Evolutionary conservation across 2,329 filamentous ascomycete genomes (phyloP), one percentile per base, ranked within the genome.

Genomic region (Microascus cirrosus): DNA sequence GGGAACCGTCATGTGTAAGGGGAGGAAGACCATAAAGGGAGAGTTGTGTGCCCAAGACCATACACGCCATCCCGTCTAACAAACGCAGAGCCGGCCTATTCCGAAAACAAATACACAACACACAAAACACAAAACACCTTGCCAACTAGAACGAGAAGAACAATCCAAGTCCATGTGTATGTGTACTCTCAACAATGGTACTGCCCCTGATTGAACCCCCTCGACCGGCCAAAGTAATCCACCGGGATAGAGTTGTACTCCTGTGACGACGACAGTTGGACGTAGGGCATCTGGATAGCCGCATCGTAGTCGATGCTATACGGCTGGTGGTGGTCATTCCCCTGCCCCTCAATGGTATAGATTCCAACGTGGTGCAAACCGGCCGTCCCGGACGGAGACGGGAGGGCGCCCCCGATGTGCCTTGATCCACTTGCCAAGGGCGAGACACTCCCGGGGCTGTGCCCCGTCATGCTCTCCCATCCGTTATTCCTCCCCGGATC

Each of bases 291-390:
- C 6, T 42, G 45, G 15, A 53, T 52, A 32, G 48, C 11, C 11
- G 45, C 13, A 11, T 57, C 55, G 34, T 57, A 57, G 15, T 53
- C 48, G 28, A 51, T 57, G 5, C 34, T 48, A n/a, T 57, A 57
- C 20, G 45, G 45, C n/a, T n/a, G 24, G 12, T 50, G 45, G n/a
- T 50, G 20, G 45, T 20, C 22, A 20, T 20, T 50, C 3, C 20
- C 3, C 3, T 22, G 45, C 20, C 45, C 45, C 1, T 50, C 45
- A 22, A 50, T 8, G 34, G 39, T n/a, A 15, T 34, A 56, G 10
- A 25, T 25, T 7, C 42, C 55, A 6, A 51, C 39, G 18, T 45
- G 55, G 50, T 36, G 39, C 32, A 36, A 35, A 24, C 45, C 45
- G 20, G 22, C 2, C 11, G 45, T 51, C 34, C 18, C 20, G 2